Evolutionary conservation across 345 rosid genomes (phyloP).

Genomic region (Melastoma malabathricum): DNA sequence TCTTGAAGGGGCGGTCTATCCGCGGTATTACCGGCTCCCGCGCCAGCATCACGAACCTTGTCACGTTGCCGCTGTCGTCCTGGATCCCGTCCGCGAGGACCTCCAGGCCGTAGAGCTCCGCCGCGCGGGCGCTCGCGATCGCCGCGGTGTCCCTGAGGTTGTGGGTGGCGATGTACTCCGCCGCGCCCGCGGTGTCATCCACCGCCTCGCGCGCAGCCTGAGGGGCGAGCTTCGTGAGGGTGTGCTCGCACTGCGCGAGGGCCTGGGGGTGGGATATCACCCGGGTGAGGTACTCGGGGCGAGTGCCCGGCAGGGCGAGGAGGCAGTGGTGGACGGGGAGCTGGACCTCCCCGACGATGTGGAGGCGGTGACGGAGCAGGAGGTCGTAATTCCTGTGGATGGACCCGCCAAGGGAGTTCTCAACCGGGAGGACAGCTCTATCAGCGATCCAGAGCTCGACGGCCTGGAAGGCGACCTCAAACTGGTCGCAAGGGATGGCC

Average conservation of each 20-base stretch:
- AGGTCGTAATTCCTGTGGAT: conserved; percentile 93
- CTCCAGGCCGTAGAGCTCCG: conserved; percentile 70
- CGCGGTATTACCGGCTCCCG: conserved; percentile 95
- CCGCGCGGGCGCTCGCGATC: conserved; percentile 87
- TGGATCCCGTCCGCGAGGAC: conserved; percentile 78
- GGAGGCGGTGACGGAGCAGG: conserved; percentile 92
- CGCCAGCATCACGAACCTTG: conserved; percentile 88
- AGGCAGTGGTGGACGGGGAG: conserved; percentile 91
- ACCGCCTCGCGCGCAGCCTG: conserved; percentile 83
- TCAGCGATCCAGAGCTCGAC: conserved; percentile 99
- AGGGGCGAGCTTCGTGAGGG: conserved; percentile 64
- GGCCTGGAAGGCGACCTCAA: conserved; percentile 91
- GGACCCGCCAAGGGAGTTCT: conserved; percentile 92
- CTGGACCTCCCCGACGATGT: conserved; percentile 95
- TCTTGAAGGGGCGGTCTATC: conserved; percentile 87
- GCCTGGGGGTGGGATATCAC: conserved; percentile 98
- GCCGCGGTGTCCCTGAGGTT: conserved; percentile 78
- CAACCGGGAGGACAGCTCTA: conserved; percentile 85
- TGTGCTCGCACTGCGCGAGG: conserved; percentile 79
- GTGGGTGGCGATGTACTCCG: conserved; percentile 64
- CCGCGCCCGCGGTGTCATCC: conserved; percentile 90
- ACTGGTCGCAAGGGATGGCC: conserved; percentile 94
- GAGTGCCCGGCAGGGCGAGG: conserved; percentile 75
- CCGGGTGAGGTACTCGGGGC: conserved; percentile 61
- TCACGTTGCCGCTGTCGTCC: conserved; percentile 83